phyloP scores from a whole-genome alignment of 352 stramenopile genomes.

The Phytophthora kernoviae region DNA sequence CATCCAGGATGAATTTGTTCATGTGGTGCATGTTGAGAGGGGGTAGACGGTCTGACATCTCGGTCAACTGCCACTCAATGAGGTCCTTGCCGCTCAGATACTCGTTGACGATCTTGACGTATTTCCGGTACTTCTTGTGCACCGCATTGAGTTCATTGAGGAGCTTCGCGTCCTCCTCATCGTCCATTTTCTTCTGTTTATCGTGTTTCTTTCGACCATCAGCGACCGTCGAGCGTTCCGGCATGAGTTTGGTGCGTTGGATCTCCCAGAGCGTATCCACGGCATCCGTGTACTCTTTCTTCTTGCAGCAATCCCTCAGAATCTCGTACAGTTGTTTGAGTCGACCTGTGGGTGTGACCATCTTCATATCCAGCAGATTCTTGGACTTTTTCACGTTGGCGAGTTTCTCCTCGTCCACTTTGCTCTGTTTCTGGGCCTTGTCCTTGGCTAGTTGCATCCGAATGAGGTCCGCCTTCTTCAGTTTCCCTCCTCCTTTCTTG shows the following conservation, averaged over 20 bases:
- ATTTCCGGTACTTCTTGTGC: conserved; percentile 90
- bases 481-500: conserved; percentile 56
- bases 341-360: conserved; percentile 79
- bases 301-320: conserved; percentile 79
- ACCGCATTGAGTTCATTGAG: conserved; percentile 62
- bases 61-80: conserved; percentile 87
- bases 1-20: conserved; percentile 95
- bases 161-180: conserved; percentile 80
- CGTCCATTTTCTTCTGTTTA: conserved; percentile 75
- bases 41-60: conserved; percentile 85
- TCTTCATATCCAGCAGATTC: conserved; percentile 86
- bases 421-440: conserved; percentile 87
- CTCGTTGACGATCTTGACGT: conserved; percentile 77
- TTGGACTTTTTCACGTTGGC: conserved; percentile 86
- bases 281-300: conserved; percentile 86
- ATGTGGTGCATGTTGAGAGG: conserved; percentile 91
- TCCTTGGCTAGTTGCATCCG: conserved; percentile 88
- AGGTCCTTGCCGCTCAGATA: conserved; percentile 74
- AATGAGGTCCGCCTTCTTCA: conserved; percentile 90
- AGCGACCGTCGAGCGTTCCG: conserved; percentile 38
- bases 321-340: conserved; percentile 90
- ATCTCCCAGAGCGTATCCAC: conserved; percentile 90
- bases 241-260: conserved; percentile 72
- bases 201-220: conserved; percentile 71
- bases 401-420: conserved; percentile 89